phyloP scores from a whole-genome alignment of 345 rosid genomes.

The Eucalyptus virginea region DNA sequence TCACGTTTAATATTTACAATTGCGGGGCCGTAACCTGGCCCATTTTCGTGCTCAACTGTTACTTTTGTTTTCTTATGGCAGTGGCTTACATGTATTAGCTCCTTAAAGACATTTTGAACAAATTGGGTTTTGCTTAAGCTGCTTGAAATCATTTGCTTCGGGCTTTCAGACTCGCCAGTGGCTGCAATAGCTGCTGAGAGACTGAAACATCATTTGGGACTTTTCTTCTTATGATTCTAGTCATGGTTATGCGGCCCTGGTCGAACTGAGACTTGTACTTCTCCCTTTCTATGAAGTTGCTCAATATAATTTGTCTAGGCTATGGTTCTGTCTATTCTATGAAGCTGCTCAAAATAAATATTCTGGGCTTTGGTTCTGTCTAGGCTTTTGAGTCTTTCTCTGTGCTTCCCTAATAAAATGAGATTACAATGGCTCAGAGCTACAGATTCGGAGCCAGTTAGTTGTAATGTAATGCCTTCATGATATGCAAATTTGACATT shows the following conservation, averaged over 20 bases:
- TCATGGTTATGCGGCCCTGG: not conserved
- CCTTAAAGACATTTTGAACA: not conserved
- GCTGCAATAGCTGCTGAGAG: not conserved
- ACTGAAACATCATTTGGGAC: not conserved
- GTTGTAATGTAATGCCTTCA: not conserved
- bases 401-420: not conserved
- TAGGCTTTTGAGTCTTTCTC: not conserved
- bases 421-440: not conserved
- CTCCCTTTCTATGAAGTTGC: not conserved
- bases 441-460: not conserved
- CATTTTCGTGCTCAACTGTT: not conserved
- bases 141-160: not conserved
- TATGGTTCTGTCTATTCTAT: not conserved
- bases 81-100: not conserved
- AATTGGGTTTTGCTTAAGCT: not conserved
- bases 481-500: not conserved
- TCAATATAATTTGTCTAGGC: not conserved
- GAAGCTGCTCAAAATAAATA: not conserved
- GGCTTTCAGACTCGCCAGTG: not conserved
- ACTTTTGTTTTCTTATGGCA: not conserved
- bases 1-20: not conserved
- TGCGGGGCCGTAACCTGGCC: not conserved
- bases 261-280: not conserved
- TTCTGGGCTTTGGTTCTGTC: not conserved
- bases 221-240: not conserved